These are phyloP conservation scores for Hypoxylon intermedium DNA, from an alignment of 495 filamentous ascomycete species.

Conservation along the genomic window DNA sequence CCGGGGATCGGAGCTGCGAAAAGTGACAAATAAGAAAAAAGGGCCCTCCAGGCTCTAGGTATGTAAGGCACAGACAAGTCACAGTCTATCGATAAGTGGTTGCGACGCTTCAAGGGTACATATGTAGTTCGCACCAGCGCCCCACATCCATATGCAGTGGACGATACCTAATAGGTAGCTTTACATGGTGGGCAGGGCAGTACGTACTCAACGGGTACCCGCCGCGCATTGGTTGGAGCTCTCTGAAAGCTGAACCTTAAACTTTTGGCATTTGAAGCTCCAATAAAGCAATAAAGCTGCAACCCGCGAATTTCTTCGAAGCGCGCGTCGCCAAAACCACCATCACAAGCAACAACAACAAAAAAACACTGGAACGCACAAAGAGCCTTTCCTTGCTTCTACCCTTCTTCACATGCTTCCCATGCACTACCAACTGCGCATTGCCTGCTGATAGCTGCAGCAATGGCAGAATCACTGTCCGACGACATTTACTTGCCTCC, in stretches of 20 bases:
- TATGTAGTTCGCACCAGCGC: no score
- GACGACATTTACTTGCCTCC: slow-evolving; percentile 58
- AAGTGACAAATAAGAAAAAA: slow-evolving; percentile 5
- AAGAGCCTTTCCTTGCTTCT: slow-evolving; percentile 10
- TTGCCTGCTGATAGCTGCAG: slow-evolving; percentile 62
- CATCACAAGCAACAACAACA: not conserved
- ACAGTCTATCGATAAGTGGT: not conserved
- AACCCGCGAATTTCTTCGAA: slow-evolving; percentile 28
- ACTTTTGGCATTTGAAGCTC: not conserved
- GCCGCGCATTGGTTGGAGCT: not conserved
- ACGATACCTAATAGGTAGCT: no score
- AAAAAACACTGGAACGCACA: no score
- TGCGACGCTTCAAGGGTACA: no score
- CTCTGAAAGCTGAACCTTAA: not conserved
- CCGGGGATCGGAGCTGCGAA: slow-evolving; percentile 22
- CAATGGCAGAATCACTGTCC: slow-evolving; percentile 68
- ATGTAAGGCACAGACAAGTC: slow-evolving; percentile 1
- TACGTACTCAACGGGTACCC: not conserved
- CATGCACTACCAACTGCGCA: slow-evolving; percentile 39
- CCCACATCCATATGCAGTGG: no score
- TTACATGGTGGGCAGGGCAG: no score
- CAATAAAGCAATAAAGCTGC: slow-evolving; percentile 8
- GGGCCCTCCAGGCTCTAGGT: not conserved
- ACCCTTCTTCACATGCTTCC: slow-evolving; percentile 42
- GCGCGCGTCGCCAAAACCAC: slow-evolving; percentile 32